These are phyloP conservation scores for Phoma sp. DNA, from an alignment of 2,329 filamentous ascomycete genomes.

Conservation along the genomic window DNA sequence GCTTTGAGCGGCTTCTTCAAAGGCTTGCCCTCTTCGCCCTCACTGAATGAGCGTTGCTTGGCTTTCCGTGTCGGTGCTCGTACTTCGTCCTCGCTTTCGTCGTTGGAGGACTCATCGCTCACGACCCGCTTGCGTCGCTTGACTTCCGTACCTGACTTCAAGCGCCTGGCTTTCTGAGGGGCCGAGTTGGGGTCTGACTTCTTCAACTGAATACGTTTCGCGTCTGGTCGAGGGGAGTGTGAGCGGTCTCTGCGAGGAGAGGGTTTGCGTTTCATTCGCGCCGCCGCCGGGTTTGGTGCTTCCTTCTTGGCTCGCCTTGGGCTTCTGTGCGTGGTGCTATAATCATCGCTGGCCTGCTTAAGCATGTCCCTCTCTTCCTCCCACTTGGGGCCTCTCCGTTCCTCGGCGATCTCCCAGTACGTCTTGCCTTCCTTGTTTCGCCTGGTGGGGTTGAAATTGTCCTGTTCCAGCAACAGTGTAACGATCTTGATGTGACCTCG, in stretches of 20 bases:
- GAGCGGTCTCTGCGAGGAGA: slow-evolving; percentile 46
- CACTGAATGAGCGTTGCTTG: slow-evolving; percentile 45
- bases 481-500: slow-evolving; percentile 86
- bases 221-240: slow-evolving; percentile 40
- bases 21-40: slow-evolving; percentile 44
- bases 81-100: slow-evolving; percentile 49
- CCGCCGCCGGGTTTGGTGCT: slow-evolving; percentile 32
- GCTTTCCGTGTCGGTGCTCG: slow-evolving; percentile 44
- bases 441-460: slow-evolving; percentile 82
- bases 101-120: slow-evolving; percentile 44
- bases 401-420: slow-evolving; percentile 86
- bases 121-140: slow-evolving; percentile 44
- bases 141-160: slow-evolving; percentile 45
- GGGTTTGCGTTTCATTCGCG: slow-evolving; percentile 42
- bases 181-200: slow-evolving; percentile 31
- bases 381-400: slow-evolving; percentile 86
- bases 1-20: slow-evolving; percentile 43
- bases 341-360: slow-evolving; percentile 75
- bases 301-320: slow-evolving; percentile 46
- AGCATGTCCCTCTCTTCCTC: slow-evolving; percentile 84
- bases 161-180: slow-evolving; percentile 44
- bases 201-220: slow-evolving; percentile 33
- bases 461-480: slow-evolving; percentile 77
- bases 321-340: slow-evolving; percentile 40
- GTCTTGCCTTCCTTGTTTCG: slow-evolving; percentile 75